Conservation (phyloP, 257 asterid species). For the Solanum habrochaites region DNA sequence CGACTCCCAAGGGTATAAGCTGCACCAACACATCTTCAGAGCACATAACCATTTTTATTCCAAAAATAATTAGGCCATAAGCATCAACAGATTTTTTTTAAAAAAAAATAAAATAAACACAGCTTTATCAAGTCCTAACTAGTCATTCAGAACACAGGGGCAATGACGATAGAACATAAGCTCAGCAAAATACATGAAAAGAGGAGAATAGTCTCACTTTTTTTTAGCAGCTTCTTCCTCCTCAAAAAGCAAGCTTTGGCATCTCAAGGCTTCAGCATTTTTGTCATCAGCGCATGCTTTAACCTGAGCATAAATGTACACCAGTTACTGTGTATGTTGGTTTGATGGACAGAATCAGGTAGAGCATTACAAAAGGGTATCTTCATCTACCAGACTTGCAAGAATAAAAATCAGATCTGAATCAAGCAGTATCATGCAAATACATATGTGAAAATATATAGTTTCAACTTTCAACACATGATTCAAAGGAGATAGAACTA, state of each 20-base stretch:
- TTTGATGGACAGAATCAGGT: not conserved
- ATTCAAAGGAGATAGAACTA: conserved; percentile 13
- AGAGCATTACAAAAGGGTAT: not conserved
- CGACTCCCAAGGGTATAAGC: not conserved
- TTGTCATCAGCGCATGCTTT: conserved; percentile 83
- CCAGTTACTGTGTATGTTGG: not conserved
- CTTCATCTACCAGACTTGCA: not conserved
- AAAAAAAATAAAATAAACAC: not conserved
- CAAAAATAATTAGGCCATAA: not conserved
- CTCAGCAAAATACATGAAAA: not conserved
- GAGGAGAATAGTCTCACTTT: conserved; percentile 27
- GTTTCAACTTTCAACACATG: not conserved
- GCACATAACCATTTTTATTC: not conserved
- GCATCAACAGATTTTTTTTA: not conserved
- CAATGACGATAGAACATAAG: not conserved
- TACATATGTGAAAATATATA: not conserved
- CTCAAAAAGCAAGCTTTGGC: conserved; percentile 85
- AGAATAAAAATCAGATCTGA: not conserved
- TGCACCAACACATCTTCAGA: not conserved
- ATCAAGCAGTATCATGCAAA: not conserved
- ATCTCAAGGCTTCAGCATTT: conserved; percentile 90
- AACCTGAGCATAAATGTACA: conserved; percentile 39
- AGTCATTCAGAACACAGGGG: not conserved
- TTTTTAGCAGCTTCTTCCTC: conserved; percentile 91
- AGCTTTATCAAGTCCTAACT: not conserved